Conservation (phyloP, 371 early-diverging fungal genomes). For the Basidiobolus meristosporus region DNA sequence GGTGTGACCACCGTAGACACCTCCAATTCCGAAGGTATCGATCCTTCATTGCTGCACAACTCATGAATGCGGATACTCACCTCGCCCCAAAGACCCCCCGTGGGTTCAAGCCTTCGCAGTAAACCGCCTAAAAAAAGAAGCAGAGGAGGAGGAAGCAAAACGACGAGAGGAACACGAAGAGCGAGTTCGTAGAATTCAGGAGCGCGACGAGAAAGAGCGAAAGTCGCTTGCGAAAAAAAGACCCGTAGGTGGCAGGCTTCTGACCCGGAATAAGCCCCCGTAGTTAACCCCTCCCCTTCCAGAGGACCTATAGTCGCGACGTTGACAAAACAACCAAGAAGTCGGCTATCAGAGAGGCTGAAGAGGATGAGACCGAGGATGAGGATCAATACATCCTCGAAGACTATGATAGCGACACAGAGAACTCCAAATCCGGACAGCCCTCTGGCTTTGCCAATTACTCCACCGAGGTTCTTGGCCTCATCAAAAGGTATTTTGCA, state of each 20-base stretch:
- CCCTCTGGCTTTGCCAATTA: background rate
- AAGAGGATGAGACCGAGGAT: background rate
- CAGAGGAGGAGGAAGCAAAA: background rate
- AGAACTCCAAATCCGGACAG: background rate
- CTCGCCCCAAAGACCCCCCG: background rate
- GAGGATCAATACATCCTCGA: background rate
- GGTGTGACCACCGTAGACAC: background rate
- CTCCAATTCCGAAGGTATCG: background rate
- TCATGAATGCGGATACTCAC: background rate
- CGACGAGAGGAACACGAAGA: slow-evolving; percentile 6
- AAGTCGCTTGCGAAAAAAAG: slow-evolving; percentile 6
- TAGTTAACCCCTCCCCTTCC: too few relatives aligned
- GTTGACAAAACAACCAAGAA: background rate
- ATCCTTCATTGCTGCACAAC: background rate
- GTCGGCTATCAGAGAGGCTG: background rate
- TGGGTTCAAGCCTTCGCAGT: slow-evolving; percentile 5
- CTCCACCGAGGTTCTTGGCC: background rate
- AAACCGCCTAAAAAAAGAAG: slow-evolving; percentile 1
- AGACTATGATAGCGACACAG: background rate
- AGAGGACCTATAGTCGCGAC: background rate
- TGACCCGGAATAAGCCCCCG: too few relatives aligned
- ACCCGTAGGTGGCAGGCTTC: background rate
- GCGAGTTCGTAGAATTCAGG: slow-evolving; percentile 7
- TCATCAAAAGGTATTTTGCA: background rate
- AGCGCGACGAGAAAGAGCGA: slow-evolving; percentile 8